Evolutionary conservation across 176 grass and related monocot species (phyloP).

Genomic region (Musa itinerans): DNA sequence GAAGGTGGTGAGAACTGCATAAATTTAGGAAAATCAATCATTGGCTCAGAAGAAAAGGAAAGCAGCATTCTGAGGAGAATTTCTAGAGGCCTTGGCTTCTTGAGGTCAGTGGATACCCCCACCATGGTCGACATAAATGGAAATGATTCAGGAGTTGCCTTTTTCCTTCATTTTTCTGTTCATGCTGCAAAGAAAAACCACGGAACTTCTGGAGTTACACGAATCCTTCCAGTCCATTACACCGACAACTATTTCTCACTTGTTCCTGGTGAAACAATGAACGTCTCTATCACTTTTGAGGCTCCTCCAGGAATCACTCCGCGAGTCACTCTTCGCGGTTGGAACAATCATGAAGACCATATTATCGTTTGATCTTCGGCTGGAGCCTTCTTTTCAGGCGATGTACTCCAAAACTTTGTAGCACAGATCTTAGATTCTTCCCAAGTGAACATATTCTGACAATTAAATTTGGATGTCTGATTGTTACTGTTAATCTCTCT

Average conservation of each 20-base stretch:
- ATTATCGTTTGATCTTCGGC: constrained; percentile 23
- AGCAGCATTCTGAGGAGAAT: constrained; percentile 39
- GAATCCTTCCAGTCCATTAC: constrained; percentile 95
- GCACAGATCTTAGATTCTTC: no score
- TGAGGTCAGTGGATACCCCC: constrained; percentile 15
- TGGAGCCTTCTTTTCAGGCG: background rate
- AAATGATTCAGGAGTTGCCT: constrained; percentile 55
- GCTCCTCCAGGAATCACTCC: constrained; percentile 49
- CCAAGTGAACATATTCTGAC: no score
- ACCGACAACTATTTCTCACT: constrained; percentile 85
- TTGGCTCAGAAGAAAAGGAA: constrained; percentile 9
- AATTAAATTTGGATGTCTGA: no score
- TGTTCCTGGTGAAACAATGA: constrained; percentile 57
- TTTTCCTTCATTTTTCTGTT: constrained; percentile 84
- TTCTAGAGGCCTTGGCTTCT: constrained; percentile 5
- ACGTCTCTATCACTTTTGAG: constrained; percentile 53
- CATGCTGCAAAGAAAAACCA: constrained; percentile 35
- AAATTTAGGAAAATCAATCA: background rate
- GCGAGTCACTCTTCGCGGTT: constrained; percentile 55
- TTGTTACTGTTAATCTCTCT: no score
- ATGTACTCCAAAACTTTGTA: no score
- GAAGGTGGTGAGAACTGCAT: constrained; percentile 14
- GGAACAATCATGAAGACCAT: constrained; percentile 59
- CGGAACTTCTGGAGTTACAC: constrained; percentile 45
- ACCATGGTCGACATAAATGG: constrained; percentile 40